Conservation (phyloP, 1,284 basidiomycete species). For the Termitomyces sp. region DNA sequence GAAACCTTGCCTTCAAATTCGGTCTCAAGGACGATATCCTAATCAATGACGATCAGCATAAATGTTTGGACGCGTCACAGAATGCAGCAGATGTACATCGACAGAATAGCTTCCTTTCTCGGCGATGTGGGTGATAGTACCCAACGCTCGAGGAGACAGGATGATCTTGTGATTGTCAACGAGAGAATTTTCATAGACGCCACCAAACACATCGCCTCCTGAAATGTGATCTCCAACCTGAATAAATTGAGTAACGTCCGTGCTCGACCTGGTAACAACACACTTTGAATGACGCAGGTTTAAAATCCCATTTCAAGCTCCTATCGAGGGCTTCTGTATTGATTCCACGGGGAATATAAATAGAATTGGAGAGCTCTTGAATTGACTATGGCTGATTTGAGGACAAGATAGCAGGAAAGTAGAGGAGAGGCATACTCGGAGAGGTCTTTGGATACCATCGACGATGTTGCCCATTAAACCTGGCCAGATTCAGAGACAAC, state of each 20-base stretch:
- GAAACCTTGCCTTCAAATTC: slow-evolving; percentile 97
- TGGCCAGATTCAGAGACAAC: slow-evolving; percentile 25
- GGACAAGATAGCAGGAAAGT: slow-evolving; percentile 8
- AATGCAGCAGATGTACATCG: slow-evolving; percentile 52
- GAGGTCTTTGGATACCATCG: slow-evolving; percentile 93
- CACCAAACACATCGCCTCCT: slow-evolving; percentile 94
- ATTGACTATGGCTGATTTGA: slow-evolving; percentile 61
- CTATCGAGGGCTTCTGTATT: slow-evolving; percentile 95
- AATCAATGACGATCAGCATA: not conserved
- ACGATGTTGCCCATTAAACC: slow-evolving; percentile 98
- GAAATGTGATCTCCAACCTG: slow-evolving; percentile 95
- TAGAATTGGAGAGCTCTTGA: slow-evolving; percentile 93
- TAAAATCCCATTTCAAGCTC: slow-evolving; percentile 92
- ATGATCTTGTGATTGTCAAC: slow-evolving; percentile 97
- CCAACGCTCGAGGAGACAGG: slow-evolving; percentile 89
- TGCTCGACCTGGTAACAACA: slow-evolving; percentile 8
- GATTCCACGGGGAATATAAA: slow-evolving; percentile 98
- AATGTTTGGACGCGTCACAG: slow-evolving; percentile 7
- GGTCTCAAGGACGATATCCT: slow-evolving; percentile 95
- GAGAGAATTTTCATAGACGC: slow-evolving; percentile 95
- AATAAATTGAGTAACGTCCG: slow-evolving; percentile 4
- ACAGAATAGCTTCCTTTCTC: slow-evolving; percentile 95
- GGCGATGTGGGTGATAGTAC: slow-evolving; percentile 91
- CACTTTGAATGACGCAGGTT: slow-evolving; percentile 78
- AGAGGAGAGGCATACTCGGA: slow-evolving; percentile 51